Conservation (phyloP, 768 basidiomycete genomes). For the Antrodiella citrinella region DNA sequence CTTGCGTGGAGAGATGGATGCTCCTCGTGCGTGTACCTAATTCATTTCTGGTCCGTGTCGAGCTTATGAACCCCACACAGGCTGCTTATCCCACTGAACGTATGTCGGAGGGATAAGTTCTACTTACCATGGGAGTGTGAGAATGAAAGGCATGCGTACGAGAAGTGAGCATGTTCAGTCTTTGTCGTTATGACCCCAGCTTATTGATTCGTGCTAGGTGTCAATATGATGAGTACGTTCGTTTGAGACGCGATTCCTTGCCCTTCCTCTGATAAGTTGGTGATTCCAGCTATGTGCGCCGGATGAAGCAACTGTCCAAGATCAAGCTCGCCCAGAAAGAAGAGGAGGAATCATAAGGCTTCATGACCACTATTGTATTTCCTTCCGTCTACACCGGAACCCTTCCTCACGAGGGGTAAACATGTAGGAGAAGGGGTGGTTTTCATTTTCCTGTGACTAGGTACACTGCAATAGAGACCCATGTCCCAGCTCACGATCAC, state of each 20-base stretch:
- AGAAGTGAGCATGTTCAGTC: conserved; percentile 50
- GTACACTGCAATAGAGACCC: neutral
- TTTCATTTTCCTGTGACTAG: neutral
- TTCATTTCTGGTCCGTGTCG: too few species aligned
- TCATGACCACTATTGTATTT: neutral
- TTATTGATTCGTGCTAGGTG: conserved; percentile 44
- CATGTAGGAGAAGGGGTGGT: neutral
- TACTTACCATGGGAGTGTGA: conserved; percentile 95
- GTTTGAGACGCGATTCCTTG: conserved; percentile 37
- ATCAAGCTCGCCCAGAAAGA: conserved; percentile 46
- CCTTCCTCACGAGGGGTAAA: neutral
- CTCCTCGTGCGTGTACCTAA: conserved; percentile 62
- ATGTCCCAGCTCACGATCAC: conserved; percentile 10
- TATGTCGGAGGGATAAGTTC: conserved; percentile 67
- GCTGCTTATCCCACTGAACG: conserved; percentile 79
- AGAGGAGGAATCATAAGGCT: conserved; percentile 18
- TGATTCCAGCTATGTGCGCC: conserved; percentile 73
- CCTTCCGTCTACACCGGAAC: neutral
- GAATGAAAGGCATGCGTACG: conserved; percentile 78
- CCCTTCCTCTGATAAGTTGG: neutral
- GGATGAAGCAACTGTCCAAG: conserved; percentile 80
- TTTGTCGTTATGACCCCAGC: neutral
- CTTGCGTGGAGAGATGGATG: conserved; percentile 85
- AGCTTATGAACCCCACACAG: conserved; percentile 33
- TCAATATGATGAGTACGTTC: conserved; percentile 82